phyloP scores from a whole-genome alignment of 2,329 filamentous ascomycete genomes.

The Penicillium expansum region DNA sequence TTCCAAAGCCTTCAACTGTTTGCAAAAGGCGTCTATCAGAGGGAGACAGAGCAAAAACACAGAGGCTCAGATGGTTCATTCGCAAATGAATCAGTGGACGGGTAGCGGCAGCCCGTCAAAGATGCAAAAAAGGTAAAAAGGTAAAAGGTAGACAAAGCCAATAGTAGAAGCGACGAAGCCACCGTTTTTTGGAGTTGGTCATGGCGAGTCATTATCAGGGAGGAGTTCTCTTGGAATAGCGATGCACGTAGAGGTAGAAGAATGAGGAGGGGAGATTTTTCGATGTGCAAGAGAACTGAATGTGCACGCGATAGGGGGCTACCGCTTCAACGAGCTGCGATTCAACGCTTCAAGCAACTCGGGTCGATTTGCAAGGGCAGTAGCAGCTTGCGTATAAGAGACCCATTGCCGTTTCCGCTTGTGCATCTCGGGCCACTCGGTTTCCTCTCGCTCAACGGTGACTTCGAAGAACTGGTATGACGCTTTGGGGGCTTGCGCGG shows the following conservation, averaged over 20 bases:
- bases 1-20: constrained; percentile 1
- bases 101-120: constrained; percentile 11
- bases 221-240: constrained; percentile 8
- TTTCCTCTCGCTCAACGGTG: constrained; percentile 79
- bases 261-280: neutral
- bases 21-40: constrained; percentile 5
- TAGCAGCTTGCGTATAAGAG: constrained; percentile 75
- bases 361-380: constrained; percentile 71
- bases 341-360: constrained; percentile 86
- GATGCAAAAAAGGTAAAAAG: neutral
- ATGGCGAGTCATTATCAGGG: constrained; percentile 23
- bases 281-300: neutral
- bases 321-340: constrained; percentile 67
- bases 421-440: constrained; percentile 88
- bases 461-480: constrained; percentile 67
- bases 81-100: neutral
- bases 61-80: neutral
- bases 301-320: constrained; percentile 19
- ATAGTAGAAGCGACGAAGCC: constrained; percentile 17
- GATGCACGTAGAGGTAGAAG: constrained; percentile 9
- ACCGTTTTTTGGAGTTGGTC: constrained; percentile 22
- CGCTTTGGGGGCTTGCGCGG: constrained; percentile 64
- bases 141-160: constrained; percentile 14
- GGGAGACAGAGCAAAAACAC: neutral
- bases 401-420: constrained; percentile 92